These are phyloP conservation scores for Datisca glomerata DNA, from an alignment of 306 rosid species.

Conservation along the genomic window DNA sequence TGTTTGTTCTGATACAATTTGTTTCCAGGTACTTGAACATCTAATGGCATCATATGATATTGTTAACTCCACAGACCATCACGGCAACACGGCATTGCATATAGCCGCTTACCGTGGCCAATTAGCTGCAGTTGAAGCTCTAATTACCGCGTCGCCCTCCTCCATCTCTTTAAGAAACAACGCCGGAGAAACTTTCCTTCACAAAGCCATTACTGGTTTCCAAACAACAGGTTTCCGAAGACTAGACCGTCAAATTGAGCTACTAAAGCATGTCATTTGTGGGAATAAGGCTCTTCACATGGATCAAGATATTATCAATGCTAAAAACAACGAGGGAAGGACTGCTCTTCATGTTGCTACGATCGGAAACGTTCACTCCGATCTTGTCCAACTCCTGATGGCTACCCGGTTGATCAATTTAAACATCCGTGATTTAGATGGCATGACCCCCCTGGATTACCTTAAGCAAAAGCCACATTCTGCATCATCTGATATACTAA, in stretches of 20 bases:
- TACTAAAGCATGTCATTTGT: conserved; percentile 45
- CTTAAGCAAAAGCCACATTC: conserved; percentile 57
- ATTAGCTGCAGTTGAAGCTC: conserved; percentile 60
- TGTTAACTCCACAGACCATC: conserved; percentile 51
- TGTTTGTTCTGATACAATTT: conserved; percentile 4
- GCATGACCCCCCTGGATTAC: conserved; percentile 88
- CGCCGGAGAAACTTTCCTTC: conserved; percentile 78
- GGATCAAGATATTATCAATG: conserved; percentile 51
- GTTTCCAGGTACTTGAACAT: conserved; percentile 48
- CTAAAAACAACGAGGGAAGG: conserved; percentile 53
- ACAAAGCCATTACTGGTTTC: conserved; percentile 82
- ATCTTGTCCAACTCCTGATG: conserved; percentile 86
- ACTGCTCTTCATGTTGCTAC: conserved; percentile 87
- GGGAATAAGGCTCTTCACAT: conserved; percentile 33
- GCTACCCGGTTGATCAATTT: conserved; percentile 51
- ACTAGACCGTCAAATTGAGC: conserved; percentile 78
- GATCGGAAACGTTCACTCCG: conserved; percentile 69
- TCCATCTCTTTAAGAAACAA: conserved; percentile 42
- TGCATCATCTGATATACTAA: conserved; percentile 63
- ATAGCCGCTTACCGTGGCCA: conserved; percentile 86
- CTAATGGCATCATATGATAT: conserved; percentile 51
- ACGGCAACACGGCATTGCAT: conserved; percentile 85
- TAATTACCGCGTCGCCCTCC: conserved; percentile 46
- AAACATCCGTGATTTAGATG: conserved; percentile 47
- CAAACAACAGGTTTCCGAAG: conserved; percentile 63